Conservation (phyloP, 805 yeast species). For the Hanseniaspora guilliermondii region DNA sequence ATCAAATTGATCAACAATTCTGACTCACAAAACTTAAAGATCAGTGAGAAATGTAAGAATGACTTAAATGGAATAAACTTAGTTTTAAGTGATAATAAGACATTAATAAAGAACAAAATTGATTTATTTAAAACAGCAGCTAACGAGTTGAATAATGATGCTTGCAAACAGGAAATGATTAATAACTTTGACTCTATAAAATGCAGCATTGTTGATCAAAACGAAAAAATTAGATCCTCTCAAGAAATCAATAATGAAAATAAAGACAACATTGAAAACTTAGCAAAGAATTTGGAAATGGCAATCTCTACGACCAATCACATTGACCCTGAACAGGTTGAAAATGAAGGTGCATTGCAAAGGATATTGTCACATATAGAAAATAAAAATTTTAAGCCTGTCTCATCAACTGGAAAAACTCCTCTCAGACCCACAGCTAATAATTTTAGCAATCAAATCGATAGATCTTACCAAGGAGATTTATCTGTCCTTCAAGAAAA, state of each 20-base stretch:
- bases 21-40: constrained; percentile 24
- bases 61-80: constrained; percentile 19
- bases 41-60: constrained; percentile 17
- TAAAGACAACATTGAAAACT: not conserved
- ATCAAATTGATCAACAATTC: constrained; percentile 25
- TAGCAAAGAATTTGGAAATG: constrained; percentile 12
- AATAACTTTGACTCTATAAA: constrained; percentile 4
- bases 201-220: not conserved
- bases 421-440: constrained; percentile 14
- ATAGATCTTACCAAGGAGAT: not conserved
- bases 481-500: constrained; percentile 6
- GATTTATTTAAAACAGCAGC: not conserved
- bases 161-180: constrained; percentile 4
- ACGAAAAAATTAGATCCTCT: not conserved
- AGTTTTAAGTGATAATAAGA: constrained; percentile 9
- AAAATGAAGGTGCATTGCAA: constrained; percentile 12
- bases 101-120: not conserved
- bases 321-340: not conserved
- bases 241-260: constrained; percentile 2
- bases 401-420: constrained; percentile 18
- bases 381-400: constrained; percentile 15
- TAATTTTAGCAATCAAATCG: not conserved
- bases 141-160: not conserved
- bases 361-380: constrained; percentile 15
- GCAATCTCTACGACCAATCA: not conserved